A percentile compares a stretch with the other conserved stretches of the same genome.
Evolutionary conservation across 164 flowering plant species (phyloP).

Genomic region (Platanus orientalis): DNA sequence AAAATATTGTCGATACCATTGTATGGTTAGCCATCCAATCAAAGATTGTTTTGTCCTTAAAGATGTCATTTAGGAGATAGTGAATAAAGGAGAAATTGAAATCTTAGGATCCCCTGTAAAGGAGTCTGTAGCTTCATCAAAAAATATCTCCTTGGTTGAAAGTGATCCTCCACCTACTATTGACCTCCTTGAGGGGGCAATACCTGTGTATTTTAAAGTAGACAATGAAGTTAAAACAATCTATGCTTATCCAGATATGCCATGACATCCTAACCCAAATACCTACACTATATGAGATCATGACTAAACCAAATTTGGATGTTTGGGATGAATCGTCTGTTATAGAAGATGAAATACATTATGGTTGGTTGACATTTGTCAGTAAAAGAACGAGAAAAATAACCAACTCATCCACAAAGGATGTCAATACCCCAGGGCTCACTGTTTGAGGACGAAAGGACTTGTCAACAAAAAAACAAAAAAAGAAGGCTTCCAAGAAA

Average conservation of each 20-base stretch:
- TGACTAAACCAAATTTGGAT: background rate
- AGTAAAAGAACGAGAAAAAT: background rate
- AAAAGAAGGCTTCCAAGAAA: background rate
- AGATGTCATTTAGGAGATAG: background rate
- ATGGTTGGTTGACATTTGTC: background rate
- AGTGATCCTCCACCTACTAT: too few species aligned
- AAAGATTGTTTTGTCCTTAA: background rate
- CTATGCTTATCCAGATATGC: too few species aligned
- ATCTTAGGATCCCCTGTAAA: background rate
- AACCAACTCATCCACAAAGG: background rate
- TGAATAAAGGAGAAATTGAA: background rate
- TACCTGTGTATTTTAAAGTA: too few species aligned
- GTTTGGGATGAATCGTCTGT: background rate
- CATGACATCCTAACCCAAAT: too few species aligned
- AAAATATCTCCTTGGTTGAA: background rate
- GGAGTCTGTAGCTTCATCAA: background rate
- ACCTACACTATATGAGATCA: background rate
- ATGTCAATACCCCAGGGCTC: background rate
- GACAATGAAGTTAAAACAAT: too few species aligned
- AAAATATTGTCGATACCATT: too few species aligned
- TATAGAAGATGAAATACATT: background rate
- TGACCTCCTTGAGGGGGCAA: too few species aligned
- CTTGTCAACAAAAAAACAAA: background rate
- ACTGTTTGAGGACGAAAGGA: background rate
- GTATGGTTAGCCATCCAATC: too few species aligned